Evolutionary conservation across 768 basidiomycete genomes (phyloP), one percentile per base, ranked within the genome.

Genomic region (Rhodotorula kratochvilovae): DNA sequence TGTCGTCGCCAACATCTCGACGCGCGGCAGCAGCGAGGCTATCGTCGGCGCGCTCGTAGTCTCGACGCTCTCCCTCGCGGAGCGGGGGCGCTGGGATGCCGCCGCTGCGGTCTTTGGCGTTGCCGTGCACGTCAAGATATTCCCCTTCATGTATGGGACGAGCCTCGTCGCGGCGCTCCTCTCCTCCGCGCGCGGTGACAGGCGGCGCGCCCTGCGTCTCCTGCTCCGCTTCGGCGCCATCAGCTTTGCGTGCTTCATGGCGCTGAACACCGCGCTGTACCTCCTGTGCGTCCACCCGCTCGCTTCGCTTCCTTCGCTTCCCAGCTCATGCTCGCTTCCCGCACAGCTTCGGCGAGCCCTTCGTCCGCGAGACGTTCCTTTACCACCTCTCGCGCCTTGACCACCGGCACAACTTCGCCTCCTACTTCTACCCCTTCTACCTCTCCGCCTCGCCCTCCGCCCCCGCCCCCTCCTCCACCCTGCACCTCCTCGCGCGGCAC

Each of bases 351-450:
- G 96, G 96, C 27, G 84, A 89, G 73, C 89, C 95, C 0, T 96
- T 98, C 83, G 81, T 98, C 29, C 84, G 90, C 66, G 90, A 98
- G 79, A 88, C 96, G 2, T 98, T 92, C 80, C 83, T 98, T 23
- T 98, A 98, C 79, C 96, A 98, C 76, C 82, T 91, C 17, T 86
- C 88, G 73, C 87, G 96, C 29, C 87, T 91, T 29, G 96, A 99
- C 81, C 94, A 98, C 77, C 89, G 95, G 66, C 96, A 98, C 81
- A 99, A 99, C 80, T 98, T 99, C 81, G 93, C 94, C 12, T 91
- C 92, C 1, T 96, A 97, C 82, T 98, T 96, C 81, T 97, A 98
- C 79, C 87, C 89, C 45, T 92, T 89, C 50, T 97, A 98, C 80
- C 86, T 98, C 65, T 88, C 69, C 5, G 43, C 48, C 19, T 48